Percentiles rank a stretch among this genome's conserved stretches.
Evolutionary conservation across 768 basidiomycete species (phyloP).

Genomic region (Pluteus cervinus): DNA sequence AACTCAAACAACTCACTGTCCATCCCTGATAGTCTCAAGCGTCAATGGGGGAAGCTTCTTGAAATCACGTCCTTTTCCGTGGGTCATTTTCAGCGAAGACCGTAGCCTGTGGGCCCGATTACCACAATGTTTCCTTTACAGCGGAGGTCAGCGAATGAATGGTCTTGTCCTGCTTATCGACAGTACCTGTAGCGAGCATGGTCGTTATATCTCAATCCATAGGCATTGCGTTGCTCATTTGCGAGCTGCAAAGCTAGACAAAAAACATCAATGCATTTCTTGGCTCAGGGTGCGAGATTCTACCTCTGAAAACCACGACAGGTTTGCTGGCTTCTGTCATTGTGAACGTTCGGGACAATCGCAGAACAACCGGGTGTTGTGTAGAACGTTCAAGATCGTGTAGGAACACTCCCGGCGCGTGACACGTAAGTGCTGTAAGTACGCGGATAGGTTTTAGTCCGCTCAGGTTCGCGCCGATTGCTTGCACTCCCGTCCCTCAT

Average conservation of each 20-base stretch:
- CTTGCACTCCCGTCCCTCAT: background rate
- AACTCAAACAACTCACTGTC: slow-evolving; percentile 56
- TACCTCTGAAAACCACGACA: slow-evolving; percentile 32
- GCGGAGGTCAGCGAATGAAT: too few species aligned
- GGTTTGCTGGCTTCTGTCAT: slow-evolving; percentile 25
- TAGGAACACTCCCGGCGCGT: too few species aligned
- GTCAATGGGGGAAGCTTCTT: slow-evolving; percentile 71
- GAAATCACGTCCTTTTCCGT: slow-evolving; percentile 87
- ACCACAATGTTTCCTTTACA: slow-evolving; percentile 91
- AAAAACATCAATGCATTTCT: slow-evolving; percentile 6
- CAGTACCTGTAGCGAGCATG: slow-evolving; percentile 73
- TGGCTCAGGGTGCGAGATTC: slow-evolving; percentile 1
- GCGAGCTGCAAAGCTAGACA: slow-evolving; percentile 68
- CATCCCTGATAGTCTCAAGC: slow-evolving; percentile 69
- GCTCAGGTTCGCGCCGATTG: too few species aligned
- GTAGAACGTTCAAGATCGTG: too few species aligned
- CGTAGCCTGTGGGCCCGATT: slow-evolving; percentile 87
- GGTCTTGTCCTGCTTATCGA: background rate
- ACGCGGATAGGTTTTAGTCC: too few species aligned
- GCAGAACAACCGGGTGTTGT: too few species aligned
- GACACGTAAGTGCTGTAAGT: too few species aligned
- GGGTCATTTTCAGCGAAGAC: slow-evolving; percentile 77
- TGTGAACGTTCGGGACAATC: background rate
- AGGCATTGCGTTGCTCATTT: slow-evolving; percentile 86
- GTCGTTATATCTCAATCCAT: slow-evolving; percentile 89